Percentiles rank a stretch among this genome's conserved stretches.
phyloP scores from a whole-genome alignment of 345 rosid genomes.

The Salix arbutifolia region DNA sequence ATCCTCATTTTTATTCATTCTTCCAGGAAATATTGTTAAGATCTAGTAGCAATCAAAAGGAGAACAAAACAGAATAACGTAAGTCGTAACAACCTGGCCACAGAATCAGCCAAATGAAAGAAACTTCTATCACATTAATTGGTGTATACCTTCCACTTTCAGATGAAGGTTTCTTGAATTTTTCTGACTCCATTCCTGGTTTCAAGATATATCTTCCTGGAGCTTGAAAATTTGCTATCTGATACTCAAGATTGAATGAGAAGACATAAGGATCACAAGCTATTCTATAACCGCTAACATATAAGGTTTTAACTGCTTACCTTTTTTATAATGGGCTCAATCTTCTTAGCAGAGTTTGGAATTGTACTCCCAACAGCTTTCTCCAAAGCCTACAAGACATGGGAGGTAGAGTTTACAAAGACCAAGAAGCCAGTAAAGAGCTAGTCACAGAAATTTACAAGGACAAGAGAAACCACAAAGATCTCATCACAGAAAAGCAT shows the following conservation, averaged over 20 bases:
- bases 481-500: neutral
- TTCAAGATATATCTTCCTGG: conserved; percentile 78
- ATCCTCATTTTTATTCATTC: neutral
- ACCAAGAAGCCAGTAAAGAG: conserved; percentile 5
- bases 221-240: conserved; percentile 85
- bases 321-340: conserved; percentile 64
- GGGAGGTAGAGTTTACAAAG: conserved; percentile 18
- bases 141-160: conserved; percentile 68
- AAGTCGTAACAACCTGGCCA: neutral
- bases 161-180: conserved; percentile 54
- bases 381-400: conserved; percentile 57
- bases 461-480: neutral
- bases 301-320: conserved; percentile 43
- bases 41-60: neutral
- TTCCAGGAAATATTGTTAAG: neutral
- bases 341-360: conserved; percentile 58
- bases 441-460: neutral
- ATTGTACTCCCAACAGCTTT: conserved; percentile 65
- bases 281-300: conserved; percentile 20
- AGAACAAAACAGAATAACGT: neutral
- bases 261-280: conserved; percentile 24
- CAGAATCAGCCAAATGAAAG: conserved; percentile 10
- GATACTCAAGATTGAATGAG: conserved; percentile 32
- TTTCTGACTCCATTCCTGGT: conserved; percentile 55
- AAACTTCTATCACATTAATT: conserved; percentile 1